Evolutionary conservation across 306 rosid genomes (phyloP).

Genomic region (Malus sieversii): DNA sequence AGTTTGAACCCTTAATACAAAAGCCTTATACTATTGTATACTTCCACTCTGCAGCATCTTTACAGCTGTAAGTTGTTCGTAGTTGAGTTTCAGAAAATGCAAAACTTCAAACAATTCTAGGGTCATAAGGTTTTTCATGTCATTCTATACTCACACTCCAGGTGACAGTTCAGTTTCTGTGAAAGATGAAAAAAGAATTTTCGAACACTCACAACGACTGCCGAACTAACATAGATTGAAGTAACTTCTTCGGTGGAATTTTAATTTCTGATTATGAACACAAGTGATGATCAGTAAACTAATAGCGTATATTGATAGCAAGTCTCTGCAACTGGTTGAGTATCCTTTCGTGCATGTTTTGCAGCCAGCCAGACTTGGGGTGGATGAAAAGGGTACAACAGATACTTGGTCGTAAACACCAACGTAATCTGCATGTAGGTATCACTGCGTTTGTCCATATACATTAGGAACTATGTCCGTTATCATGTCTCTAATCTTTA

Average conservation of each 20-base stretch:
- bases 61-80: conserved; percentile 69
- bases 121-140: not conserved
- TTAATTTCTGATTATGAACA: not conserved
- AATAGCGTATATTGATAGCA: not conserved
- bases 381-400: conserved; percentile 90
- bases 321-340: not conserved
- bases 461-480: conserved; percentile 8
- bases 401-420: conserved; percentile 91
- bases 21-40: conserved; percentile 89
- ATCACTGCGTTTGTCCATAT: not conserved
- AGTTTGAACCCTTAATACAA: conserved; percentile 92
- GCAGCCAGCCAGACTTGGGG: conserved; percentile 91
- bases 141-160: not conserved
- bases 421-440: conserved; percentile 76
- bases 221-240: not conserved
- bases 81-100: conserved; percentile 12
- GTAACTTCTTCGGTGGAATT: not conserved
- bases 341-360: conserved; percentile 15
- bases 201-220: not conserved
- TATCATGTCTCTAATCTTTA: conserved; percentile 24
- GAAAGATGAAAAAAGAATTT: not conserved
- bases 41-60: conserved; percentile 95
- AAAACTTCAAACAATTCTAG: not conserved
- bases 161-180: not conserved
- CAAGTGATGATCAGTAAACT: not conserved